phyloP scores from a whole-genome alignment of 148 eudicot species.

The Chenopodium suecicum region DNA sequence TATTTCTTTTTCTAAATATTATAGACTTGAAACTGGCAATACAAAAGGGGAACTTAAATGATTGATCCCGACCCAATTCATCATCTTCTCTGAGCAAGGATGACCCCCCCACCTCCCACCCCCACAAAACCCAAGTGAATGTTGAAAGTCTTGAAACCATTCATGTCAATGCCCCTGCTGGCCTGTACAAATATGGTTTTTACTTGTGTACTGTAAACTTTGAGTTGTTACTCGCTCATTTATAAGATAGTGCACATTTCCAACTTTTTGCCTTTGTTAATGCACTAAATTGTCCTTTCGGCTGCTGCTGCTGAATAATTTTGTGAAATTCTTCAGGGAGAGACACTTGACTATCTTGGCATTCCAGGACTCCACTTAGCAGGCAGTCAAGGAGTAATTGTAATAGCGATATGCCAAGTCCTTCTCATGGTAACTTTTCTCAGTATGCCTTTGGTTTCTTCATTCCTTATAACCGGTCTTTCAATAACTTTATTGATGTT shows the following conservation, averaged over 20 bases:
- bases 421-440: constrained; percentile 73
- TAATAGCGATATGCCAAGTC: constrained; percentile 92
- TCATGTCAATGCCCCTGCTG: background rate
- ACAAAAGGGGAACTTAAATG: background rate
- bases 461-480: background rate
- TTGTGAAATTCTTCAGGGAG: constrained; percentile 58
- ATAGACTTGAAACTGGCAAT: background rate
- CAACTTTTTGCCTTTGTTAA: background rate
- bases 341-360: constrained; percentile 95
- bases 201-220: background rate
- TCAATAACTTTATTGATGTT: background rate
- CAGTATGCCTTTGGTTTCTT: background rate
- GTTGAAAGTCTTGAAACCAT: background rate
- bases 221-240: background rate
- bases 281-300: background rate
- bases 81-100: background rate
- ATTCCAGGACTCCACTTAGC: constrained; percentile 96
- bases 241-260: too few species aligned
- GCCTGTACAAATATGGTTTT: background rate
- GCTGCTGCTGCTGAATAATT: constrained; percentile 9
- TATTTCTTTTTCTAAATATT: background rate
- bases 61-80: too few species aligned
- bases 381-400: constrained; percentile 92
- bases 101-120: too few species aligned
- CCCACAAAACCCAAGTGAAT: background rate